Evolutionary conservation across 768 basidiomycete genomes (phyloP).

Genomic region (Lentinula raphanica): DNA sequence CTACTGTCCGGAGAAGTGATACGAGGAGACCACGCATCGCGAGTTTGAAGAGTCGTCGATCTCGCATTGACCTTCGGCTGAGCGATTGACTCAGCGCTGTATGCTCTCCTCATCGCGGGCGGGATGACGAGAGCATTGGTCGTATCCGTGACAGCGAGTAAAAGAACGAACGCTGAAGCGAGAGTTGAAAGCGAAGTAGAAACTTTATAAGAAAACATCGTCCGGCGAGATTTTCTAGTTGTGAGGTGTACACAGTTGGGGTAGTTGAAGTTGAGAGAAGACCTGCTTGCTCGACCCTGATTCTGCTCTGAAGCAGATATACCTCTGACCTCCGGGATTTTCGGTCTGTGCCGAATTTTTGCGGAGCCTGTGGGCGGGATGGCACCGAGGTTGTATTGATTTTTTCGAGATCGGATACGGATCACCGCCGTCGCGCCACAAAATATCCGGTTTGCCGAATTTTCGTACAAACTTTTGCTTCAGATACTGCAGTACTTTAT

Average conservation of each 20-base stretch:
- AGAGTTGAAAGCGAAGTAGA: conserved; percentile 16
- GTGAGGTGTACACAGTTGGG: conserved; percentile 9
- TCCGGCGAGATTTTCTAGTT: conserved; percentile 20
- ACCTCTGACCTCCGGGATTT: background rate
- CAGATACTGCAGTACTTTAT: too few species aligned
- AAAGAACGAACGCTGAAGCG: conserved; percentile 15
- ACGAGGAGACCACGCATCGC: conserved; percentile 35
- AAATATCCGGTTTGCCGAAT: too few species aligned
- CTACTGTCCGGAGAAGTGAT: conserved; percentile 33
- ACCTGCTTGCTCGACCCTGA: conserved; percentile 10
- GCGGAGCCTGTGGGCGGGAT: background rate
- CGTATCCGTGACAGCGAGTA: conserved; percentile 12
- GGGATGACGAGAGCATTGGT: conserved; percentile 23
- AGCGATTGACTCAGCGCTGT: background rate
- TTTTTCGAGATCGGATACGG: too few species aligned
- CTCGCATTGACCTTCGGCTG: background rate
- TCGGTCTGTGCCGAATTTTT: background rate
- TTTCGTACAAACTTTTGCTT: too few species aligned
- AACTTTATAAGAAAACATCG: conserved; percentile 26
- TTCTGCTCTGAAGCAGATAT: conserved; percentile 5
- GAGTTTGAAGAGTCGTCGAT: conserved; percentile 12
- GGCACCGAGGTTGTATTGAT: background rate
- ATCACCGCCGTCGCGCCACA: too few species aligned
- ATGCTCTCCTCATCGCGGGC: conserved; percentile 15
- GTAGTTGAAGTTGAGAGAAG: conserved; percentile 10